Conservation (phyloP, 2,329 filamentous ascomycete species). For the Aspergillus pseudoglaucus region DNA sequence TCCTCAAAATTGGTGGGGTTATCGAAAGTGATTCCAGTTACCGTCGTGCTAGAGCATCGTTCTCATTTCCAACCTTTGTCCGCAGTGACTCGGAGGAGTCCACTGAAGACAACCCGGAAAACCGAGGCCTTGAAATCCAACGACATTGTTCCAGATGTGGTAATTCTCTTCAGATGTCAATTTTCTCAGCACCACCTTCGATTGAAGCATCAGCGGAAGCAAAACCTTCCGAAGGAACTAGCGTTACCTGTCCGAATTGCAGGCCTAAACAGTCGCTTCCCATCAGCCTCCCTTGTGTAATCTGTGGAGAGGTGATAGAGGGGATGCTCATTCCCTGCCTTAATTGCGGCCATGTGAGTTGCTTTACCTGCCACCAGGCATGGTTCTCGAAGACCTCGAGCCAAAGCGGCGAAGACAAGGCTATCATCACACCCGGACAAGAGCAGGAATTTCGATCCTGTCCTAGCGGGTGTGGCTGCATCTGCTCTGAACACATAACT, state of each 20-base stretch:
- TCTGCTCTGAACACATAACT: conserved; percentile 34
- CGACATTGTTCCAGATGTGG: conserved; percentile 39
- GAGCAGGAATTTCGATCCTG: conserved; percentile 27
- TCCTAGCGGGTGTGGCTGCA: conserved; percentile 44
- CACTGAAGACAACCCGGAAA: conserved; percentile 4
- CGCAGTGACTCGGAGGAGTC: conserved; percentile 6
- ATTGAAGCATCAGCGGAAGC: conserved; percentile 11
- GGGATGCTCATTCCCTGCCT: conserved; percentile 44
- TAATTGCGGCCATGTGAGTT: conserved; percentile 43
- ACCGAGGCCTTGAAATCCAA: conserved; percentile 35
- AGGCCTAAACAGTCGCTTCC: conserved; percentile 27
- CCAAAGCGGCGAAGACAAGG: conserved; percentile 8
- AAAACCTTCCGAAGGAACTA: conserved; percentile 14
- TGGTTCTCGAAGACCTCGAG: conserved; percentile 31
- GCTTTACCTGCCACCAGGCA: conserved; percentile 38
- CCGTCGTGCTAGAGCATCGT: conserved; percentile 19
- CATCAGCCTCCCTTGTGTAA: conserved; percentile 35
- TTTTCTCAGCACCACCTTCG: conserved; percentile 23
- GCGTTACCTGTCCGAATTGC: conserved; percentile 30
- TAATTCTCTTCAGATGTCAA: conserved; percentile 28
- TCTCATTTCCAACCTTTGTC: conserved; percentile 15
- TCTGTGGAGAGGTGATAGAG: conserved; percentile 38
- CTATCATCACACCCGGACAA: conserved; percentile 4
- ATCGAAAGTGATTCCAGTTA: conserved; percentile 20
- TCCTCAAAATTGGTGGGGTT: conserved; percentile 51